A percentile compares a stretch with the other conserved stretches of the same genome.
Conservation (phyloP, 257 asterid genomes). For the Rauvolfia tetraphylla region DNA sequence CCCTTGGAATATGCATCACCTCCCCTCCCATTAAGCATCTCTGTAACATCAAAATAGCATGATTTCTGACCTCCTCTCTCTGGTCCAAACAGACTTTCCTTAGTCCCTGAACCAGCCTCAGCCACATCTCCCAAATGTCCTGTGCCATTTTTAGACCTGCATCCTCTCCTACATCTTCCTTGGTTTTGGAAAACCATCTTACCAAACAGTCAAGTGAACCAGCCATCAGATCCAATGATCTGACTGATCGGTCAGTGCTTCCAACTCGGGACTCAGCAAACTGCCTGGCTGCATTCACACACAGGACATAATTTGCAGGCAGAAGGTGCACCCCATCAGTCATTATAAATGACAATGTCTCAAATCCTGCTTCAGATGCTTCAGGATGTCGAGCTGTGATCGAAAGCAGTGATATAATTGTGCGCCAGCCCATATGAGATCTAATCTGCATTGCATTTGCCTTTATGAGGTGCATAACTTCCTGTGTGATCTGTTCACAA, state of each 20-base stretch:
- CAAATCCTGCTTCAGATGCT: constrained; percentile 90
- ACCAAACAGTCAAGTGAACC: constrained; percentile 73
- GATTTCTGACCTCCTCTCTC: constrained; percentile 85
- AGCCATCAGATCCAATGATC: constrained; percentile 79
- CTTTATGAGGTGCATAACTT: constrained; percentile 83
- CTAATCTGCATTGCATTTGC: constrained; percentile 88
- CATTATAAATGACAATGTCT: constrained; percentile 77
- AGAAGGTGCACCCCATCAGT: constrained; percentile 77
- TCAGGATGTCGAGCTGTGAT: constrained; percentile 95
- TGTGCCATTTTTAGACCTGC: constrained; percentile 64
- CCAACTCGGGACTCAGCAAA: constrained; percentile 91
- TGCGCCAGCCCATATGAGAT: constrained; percentile 90
- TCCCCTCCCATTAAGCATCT: constrained; percentile 71
- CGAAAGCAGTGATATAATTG: constrained; percentile 74
- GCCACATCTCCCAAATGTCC: constrained; percentile 94
- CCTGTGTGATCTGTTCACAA: constrained; percentile 88
- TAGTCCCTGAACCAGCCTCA: constrained; percentile 79
- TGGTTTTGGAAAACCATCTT: constrained; percentile 63
- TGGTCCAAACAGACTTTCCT: constrained; percentile 71
- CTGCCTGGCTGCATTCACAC: constrained; percentile 80
- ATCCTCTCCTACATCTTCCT: constrained; percentile 65
- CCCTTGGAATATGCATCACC: constrained; percentile 49
- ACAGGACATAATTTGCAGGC: constrained; percentile 83
- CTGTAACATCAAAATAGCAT: constrained; percentile 63
- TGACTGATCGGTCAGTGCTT: constrained; percentile 60